Evolutionary conservation across 2,329 filamentous ascomycete species (phyloP), one percentile per base, ranked within the genome.

Genomic region (Sarocladium strictum): DNA sequence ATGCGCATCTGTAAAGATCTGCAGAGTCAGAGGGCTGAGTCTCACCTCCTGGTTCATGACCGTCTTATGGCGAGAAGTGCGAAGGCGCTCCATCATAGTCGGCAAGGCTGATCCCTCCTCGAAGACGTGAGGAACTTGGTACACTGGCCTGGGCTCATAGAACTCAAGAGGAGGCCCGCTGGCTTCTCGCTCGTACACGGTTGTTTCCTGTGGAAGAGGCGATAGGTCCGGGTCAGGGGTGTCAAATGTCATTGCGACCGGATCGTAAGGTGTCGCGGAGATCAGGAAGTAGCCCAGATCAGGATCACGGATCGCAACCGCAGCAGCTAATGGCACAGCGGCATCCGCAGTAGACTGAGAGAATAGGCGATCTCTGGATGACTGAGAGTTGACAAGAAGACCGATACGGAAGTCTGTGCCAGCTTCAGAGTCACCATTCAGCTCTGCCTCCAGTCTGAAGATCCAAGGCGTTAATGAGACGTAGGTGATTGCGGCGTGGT

Each of bases 1-100:
- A 66, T 93, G 89, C 0, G 84, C 83, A 56, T 89, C 83, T 26
- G 86, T 87, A 60, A 93, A 80, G 35, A 90, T 76, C 59, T 85
- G 80, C 17, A 92, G 75, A 2, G 86, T 89, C 21, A 86, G 80
- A 12, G 86, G 83, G 21, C 85, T 88, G 21, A 91, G 77, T 56
- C 82, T 79, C 54, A 92, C 76, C 63, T 88, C 83, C 57, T 89
- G 85, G 55, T 80, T 82, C 50, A 89, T 71, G 24, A 84, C 67
- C 4, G 80, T 76, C 67, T 81, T 80, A 66, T 85, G 78, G 53
- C 80, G 78, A 43, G 80, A 80, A 1, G 83, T 83, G 49, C 80
- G 77, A 35, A 84, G 69, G 43, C 74, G 72, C 52, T 82, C 78
- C 12, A 86, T 72, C 47, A 86, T 71, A 26, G 67, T 66, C 2